Evolutionary conservation across 768 basidiomycete genomes (phyloP), one percentile per base, ranked within the genome.

Genomic region (Rhodotorula paludigena): DNA sequence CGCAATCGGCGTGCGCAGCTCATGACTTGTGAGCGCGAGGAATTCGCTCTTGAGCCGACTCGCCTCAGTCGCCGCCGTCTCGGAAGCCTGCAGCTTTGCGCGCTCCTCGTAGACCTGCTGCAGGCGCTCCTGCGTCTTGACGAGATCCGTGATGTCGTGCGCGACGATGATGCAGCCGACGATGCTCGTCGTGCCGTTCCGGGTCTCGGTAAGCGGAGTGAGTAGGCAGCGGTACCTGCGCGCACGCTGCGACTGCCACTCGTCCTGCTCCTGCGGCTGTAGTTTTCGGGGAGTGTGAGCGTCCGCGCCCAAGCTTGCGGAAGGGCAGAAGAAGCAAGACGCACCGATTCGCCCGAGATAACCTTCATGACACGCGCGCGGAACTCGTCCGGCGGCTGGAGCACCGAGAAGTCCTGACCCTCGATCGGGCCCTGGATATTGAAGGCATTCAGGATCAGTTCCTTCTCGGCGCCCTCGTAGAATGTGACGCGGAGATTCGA

Each of bases 91-190:
- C 2, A 74, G 70, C 12, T 49, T n/a, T 0, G 63, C 64, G 18
- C 67, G 67, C 53, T 74, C 70, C 33, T 66, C 64, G 57, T 69
- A 63, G n/a, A 64, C 56, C 45, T 64, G 58, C 35, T 55, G 47
- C 33, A 74, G 67, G 2, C 47, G 55, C 8, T 35, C 38, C 33
- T 74, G 63, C 1, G 70, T 64, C 15, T 36, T 42, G 45, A 69
- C 67, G 36, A 72, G 67, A 32, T 68, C 70, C 25, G 70, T 69
- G 20, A 69, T 62, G 56, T 74, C 69, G 51, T 67, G 63, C 11
- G 63, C 67, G 45, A 74, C 73, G 57, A 74, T 63, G 57, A 70
- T 70, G 58, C 66, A 61, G 25, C 66, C 72, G 23, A 57, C 57
- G 59, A 45, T 56, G 45, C 32, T 35, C 28, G 38, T 11, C n/a